A percentile compares a stretch with the other conserved stretches of the same genome.
These are phyloP conservation scores for Exophiala lecanii-corni DNA, from an alignment of 2,329 filamentous ascomycete genomes.

Conservation along the genomic window DNA sequence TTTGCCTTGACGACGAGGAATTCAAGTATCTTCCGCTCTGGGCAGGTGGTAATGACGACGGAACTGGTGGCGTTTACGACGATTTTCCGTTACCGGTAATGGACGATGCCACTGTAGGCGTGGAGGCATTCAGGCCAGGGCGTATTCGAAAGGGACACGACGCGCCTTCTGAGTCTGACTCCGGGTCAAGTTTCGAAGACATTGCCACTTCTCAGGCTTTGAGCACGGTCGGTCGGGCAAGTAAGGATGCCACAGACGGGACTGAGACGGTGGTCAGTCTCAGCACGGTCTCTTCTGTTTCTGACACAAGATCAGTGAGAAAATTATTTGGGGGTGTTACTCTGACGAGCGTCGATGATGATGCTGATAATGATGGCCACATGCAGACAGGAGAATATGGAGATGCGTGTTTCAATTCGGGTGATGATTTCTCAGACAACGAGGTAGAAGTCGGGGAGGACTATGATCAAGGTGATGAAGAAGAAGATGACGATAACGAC, in stretches of 20 bases:
- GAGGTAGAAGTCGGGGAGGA: slow-evolving; percentile 13
- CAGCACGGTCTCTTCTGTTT: neutral
- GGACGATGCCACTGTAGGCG: slow-evolving; percentile 19
- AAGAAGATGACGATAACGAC: slow-evolving; percentile 24
- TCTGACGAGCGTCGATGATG: slow-evolving; percentile 6
- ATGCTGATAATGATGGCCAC: neutral
- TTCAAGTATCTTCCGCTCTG: slow-evolving; percentile 61
- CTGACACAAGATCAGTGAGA: neutral
- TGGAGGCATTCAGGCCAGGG: slow-evolving; percentile 10
- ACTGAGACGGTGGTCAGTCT: slow-evolving; percentile 28
- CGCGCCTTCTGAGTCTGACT: slow-evolving; percentile 24
- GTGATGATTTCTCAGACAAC: slow-evolving; percentile 9
- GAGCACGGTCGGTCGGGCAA: slow-evolving; percentile 35
- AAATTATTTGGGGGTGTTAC: neutral
- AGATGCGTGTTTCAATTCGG: neutral
- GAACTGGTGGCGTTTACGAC: slow-evolving; percentile 46
- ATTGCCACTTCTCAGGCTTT: slow-evolving; percentile 28
- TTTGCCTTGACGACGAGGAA: slow-evolving; percentile 54
- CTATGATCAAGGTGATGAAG: slow-evolving; percentile 12
- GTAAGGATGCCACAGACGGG: slow-evolving; percentile 34
- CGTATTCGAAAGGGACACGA: slow-evolving; percentile 2
- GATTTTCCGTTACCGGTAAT: slow-evolving; percentile 33
- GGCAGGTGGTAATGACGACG: slow-evolving; percentile 56
- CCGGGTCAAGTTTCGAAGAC: slow-evolving; percentile 29
- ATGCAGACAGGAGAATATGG: neutral